A percentile compares a stretch with the other conserved stretches of the same genome.
These are phyloP conservation scores for Calycina marina DNA, from an alignment of 2,329 filamentous ascomycete genomes.

Conservation along the genomic window DNA sequence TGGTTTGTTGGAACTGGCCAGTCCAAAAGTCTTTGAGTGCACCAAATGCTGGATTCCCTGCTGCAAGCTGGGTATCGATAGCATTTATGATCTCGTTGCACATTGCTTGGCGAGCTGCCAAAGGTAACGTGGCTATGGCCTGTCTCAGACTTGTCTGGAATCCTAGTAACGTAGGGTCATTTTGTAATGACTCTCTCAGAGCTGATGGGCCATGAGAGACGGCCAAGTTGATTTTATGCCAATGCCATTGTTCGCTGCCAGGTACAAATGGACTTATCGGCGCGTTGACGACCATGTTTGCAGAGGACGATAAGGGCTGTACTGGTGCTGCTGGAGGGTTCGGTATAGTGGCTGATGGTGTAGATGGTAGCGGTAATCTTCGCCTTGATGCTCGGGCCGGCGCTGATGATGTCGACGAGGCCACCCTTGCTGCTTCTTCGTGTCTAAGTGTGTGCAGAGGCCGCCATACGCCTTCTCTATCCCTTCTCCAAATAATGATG, in stretches of 20 bases:
- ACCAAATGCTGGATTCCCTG: too few relatives aligned
- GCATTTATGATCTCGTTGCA: slow-evolving; percentile 6
- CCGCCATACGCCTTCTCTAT: slow-evolving; percentile 74
- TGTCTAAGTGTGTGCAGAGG: slow-evolving; percentile 62
- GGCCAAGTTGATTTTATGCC: slow-evolving; percentile 36
- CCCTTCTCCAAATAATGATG: slow-evolving; percentile 87
- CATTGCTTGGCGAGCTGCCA: slow-evolving; percentile 8
- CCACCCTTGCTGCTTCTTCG: slow-evolving; percentile 48
- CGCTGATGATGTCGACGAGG: slow-evolving; percentile 14
- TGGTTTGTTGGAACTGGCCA: too few relatives aligned
- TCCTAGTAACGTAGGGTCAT: slow-evolving; percentile 14
- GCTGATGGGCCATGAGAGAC: slow-evolving; percentile 35
- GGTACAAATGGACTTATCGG: slow-evolving; percentile 19
- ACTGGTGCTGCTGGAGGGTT: not conserved
- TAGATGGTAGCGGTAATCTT: not conserved
- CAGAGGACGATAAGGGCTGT: too few relatives aligned
- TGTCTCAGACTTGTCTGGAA: slow-evolving; percentile 7
- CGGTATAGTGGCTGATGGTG: not conserved
- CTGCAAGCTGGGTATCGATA: slow-evolving; percentile 6
- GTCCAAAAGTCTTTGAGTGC: too few relatives aligned
- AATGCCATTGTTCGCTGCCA: slow-evolving; percentile 27
- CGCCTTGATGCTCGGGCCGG: not conserved
- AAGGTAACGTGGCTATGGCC: slow-evolving; percentile 8
- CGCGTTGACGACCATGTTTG: slow-evolving; percentile 3
- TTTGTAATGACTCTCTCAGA: slow-evolving; percentile 20